A percentile compares a stretch with the other conserved stretches of the same genome.
Conservation (phyloP, 2,329 filamentous ascomycete species). For the Nothophoma quercina region DNA sequence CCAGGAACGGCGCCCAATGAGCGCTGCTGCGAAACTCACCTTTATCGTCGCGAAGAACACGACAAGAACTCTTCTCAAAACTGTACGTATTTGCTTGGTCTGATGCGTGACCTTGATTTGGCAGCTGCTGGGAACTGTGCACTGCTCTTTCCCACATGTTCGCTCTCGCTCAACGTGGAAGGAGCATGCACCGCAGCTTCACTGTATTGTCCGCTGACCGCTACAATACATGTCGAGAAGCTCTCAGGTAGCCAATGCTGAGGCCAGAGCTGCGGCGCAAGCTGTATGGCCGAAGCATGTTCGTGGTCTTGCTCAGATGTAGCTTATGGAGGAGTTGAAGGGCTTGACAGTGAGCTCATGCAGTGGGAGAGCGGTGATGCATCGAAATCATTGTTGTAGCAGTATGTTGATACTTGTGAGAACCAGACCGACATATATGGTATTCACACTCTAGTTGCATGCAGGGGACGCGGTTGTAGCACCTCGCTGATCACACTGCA, state of each 20-base stretch:
- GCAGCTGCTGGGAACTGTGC: background rate
- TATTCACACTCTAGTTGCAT: constrained; percentile 1
- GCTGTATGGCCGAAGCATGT: too few relatives aligned
- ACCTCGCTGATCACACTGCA: constrained; percentile 17
- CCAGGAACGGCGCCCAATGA: constrained; percentile 13
- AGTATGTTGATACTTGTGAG: background rate
- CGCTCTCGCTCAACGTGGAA: background rate
- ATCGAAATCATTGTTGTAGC: background rate
- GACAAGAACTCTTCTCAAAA: background rate
- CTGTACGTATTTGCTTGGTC: too few relatives aligned
- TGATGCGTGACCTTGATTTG: too few relatives aligned
- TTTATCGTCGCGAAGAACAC: background rate
- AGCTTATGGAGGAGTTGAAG: background rate
- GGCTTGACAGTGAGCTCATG: too few relatives aligned
- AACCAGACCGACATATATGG: background rate
- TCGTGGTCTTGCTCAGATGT: background rate
- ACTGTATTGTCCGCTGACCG: background rate
- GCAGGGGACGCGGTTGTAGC: background rate
- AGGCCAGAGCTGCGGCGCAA: background rate
- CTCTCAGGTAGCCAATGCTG: background rate
- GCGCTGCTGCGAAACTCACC: constrained; percentile 11
- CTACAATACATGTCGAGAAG: background rate
- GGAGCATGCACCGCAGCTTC: background rate
- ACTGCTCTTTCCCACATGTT: background rate
- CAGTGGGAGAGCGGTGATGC: background rate